Evolutionary conservation across 306 rosid species (phyloP), one percentile per base, ranked within the genome.

Genomic region (Canavalia ensiformis): DNA sequence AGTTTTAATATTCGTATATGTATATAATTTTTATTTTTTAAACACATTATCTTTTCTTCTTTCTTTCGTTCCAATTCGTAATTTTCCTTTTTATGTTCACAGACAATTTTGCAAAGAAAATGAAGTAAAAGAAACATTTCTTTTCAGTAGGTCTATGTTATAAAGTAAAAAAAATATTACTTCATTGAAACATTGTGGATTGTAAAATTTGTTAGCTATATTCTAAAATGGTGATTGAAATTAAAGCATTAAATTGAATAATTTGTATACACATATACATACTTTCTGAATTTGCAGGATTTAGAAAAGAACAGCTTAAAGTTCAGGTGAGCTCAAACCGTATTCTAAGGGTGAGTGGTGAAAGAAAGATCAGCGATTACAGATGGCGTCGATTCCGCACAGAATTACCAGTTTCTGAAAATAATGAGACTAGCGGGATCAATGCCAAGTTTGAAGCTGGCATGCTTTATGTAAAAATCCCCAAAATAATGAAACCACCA

Each of bases 291-390:
- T 9, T 31, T 3, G 31, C 83, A 94, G 95, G 91, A 47, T 94
- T 89, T 59, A 81, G 28, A 29, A 91, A 41, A 68, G 91, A 94
- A 29, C 77, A 83, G 50, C 4, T 94, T 45, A 84, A 4, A 74
- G 86, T 92, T 64, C 91, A 90, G 41, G 28, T 89, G 55, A 80
- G 92, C 5, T 62, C 89, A 9, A 0, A 34, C 9, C 56, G 72
- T 8, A 3, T 46, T 2, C 30, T 92, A 55, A 89, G 67, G 79
- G 6, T 94, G 8, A 41, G 29, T 1, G 97, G 97, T 2, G 94
- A 89, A 79, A 83, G 88, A 4, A 42, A 57, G 7, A 52, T 67
- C 0, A 42, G 10, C 3, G 84, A 68, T 0, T 81, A 74, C 57
- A 85, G 55, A 76, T 30, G 12, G 45, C 83, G 74, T 28, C 58